Base-by-base conservation (phyloP, 192 early-diverging fungal genomes). In the Phycomyces nitens region DNA sequence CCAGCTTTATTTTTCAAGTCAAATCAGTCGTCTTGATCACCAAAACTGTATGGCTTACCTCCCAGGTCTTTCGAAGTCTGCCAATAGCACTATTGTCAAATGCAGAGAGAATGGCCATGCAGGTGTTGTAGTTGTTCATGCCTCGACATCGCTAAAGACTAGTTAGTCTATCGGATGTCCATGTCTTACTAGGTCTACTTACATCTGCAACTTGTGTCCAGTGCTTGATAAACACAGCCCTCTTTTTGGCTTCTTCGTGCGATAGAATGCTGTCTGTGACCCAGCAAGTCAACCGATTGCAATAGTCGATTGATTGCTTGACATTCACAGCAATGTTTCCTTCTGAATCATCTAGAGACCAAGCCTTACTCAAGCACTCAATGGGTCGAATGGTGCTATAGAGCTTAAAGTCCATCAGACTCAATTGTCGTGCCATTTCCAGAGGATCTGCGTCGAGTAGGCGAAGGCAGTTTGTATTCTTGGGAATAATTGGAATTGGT, bases 381-480 rank as follows among this genome's bases (percentile, higher is more conserved):
- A 84, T 84, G 5, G 93, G 89, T 34, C 89, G 85, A 69, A 99
- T 91, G 63, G 82, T 83, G 71, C 84, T 87, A 64, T 89, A 98
- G 22, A 89, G 65, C 24, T 80, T 84, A 20, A 82, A 86, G 66
- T 95, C 94, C 68, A 94, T 84, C 54, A 99, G 76, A 3, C 94
- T 98, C 58, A 99, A 78, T 80, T 99, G 97, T 27, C 97, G 82
- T 2, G 94, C 95, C 42, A 97, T 76, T 75, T 99, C 97, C n/a
- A 92, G 68, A 10, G 97, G 87, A 64, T 97, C 92, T 29, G 97
- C 70, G 59, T 99, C 95, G 72, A 95, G 68, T 47, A 98, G 83
- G 59, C 78, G 83, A 66, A 98, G 63, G 18, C 81, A 80, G 47
- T 83, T 82, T 47, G 96, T 73, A 68, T 87, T 90, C 60, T 86